Percentiles rank a stretch among this genome's conserved stretches.
Evolutionary conservation across 2,329 filamentous ascomycete genomes (phyloP).

Genomic region (Alternaria viburni): DNA sequence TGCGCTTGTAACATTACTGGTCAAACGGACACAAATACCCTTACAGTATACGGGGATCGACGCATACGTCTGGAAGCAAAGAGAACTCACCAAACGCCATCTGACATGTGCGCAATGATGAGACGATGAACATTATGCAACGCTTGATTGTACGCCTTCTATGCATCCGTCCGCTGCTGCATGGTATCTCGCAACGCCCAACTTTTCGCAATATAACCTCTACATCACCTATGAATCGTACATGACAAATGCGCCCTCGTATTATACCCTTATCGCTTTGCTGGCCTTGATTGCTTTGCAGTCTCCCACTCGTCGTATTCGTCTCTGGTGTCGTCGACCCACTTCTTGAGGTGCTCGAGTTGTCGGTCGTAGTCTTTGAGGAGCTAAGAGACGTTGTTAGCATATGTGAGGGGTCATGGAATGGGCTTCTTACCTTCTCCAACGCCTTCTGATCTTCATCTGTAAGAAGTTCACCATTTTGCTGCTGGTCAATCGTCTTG

Average conservation of each 20-base stretch:
- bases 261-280: slow-evolving; percentile 27
- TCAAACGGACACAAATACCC: neutral
- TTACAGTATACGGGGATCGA: neutral
- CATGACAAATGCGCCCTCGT: slow-evolving; percentile 7
- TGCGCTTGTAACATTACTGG: slow-evolving; percentile 10
- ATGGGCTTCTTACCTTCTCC: slow-evolving; percentile 68
- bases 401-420: neutral
- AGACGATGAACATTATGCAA: neutral
- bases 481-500: slow-evolving; percentile 53
- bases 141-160: slow-evolving; percentile 1
- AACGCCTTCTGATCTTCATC: slow-evolving; percentile 74
- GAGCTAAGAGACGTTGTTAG: slow-evolving; percentile 59
- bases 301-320: slow-evolving; percentile 65
- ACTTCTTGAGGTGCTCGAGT: slow-evolving; percentile 74
- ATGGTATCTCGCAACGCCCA: slow-evolving; percentile 25
- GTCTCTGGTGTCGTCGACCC: slow-evolving; percentile 63
- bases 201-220: slow-evolving; percentile 21
- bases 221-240: slow-evolving; percentile 20
- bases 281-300: slow-evolving; percentile 32
- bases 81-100: neutral
- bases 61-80: neutral
- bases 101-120: neutral
- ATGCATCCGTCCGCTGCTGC: slow-evolving; percentile 4
- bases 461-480: slow-evolving; percentile 60
- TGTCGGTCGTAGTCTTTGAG: slow-evolving; percentile 83